Base-by-base conservation (phyloP, 129 eudicot species). In the Smallanthus sonchifolius region DNA sequence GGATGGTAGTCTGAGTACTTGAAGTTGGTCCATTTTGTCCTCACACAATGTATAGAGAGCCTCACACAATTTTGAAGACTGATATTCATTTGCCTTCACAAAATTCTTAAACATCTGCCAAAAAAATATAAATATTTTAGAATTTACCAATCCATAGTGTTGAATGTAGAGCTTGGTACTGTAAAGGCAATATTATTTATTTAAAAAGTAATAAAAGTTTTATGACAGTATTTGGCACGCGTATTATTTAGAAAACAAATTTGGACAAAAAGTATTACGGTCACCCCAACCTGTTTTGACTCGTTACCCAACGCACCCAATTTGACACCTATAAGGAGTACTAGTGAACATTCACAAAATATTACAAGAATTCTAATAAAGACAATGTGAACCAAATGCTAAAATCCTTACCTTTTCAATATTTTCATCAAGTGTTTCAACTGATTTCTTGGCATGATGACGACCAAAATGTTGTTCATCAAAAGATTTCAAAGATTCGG, bases 381-480 rank as follows among this genome's bases (percentile, higher is more conserved):
- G 40, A 13, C 10, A 3, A 9, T 52, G 59, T 60, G 40, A 5
- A 14, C 19, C 28, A 34, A 42, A 79, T 73, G 45, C 64, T 7
- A 16, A 28, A 34, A 67, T 56, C 37, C n/a, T 13, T 72, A 94
- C 99, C 90, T 91, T 90, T 42, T 91, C 84, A 38, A 94, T 82
- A 61, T 86, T 96, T 78, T 88, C 93, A 60, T 85, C 83, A 77
- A 91, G 84, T 65, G 80, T 63, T 71, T 88, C 91, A 38, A 82
- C 91, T 3, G 99, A 94, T 83, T 67, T 86, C 85, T 85, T 86
- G 19, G 97, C 99, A 87, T 94, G 99, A 57, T 85, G 91, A 32
- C 83, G 99, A 59, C 99, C 99, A 83, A 94, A 94, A 83, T 91
- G 99, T 77, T 94, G 96, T 71, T 91, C 91, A 3, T 91, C 97